Evolutionary conservation across 2,329 filamentous ascomycete genomes (phyloP), one percentile per base, ranked within the genome.

Genomic region (Fusarium sp.): DNA sequence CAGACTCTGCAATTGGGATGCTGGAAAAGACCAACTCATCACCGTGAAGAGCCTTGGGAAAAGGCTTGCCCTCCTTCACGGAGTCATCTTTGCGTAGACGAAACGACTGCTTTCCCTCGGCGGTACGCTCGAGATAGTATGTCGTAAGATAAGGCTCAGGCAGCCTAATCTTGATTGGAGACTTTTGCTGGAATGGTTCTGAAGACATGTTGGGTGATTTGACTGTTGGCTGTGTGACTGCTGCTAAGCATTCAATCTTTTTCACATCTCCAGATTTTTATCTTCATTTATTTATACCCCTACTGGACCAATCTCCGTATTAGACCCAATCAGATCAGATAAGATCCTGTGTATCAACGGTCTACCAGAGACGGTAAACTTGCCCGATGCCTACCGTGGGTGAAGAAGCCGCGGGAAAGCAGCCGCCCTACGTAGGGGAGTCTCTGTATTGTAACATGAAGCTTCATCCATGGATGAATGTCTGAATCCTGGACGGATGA

Each of bases 111-210:
- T 58, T 48, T 52, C 61, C 56, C 48, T 61, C 57, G 34, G 72
- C 37, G 1, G 67, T 57, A 6, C 22, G 57, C 59, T 70, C 66
- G 18, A 77, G 71, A 56, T 65, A 68, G 56, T 76, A 77, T 3
- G 75, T 75, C 1, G 70, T 74, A 22, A 73, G 70, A 58, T 67
- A 74, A 48, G 67, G 67, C 53, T 63, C 64, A 20, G 69, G 66
- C 14, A 65, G 62, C 45, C 79, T 67, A 80, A 87, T 86, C 83
- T 89, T 90, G 37, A 74, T 67, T 48, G 73, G 69, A 20, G 65
- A 62, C 41, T 65, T 45, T 61, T 71, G 62, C 25, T 70, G 61
- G 25, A 74, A 74, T 24, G 66, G 66, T 58, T 74, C 54, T 61
- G 70, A 68, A 25, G 61, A 58, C 70, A 75, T 75, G 18, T 57